Evolutionary conservation across 495 filamentous ascomycete genomes (phyloP).

Genomic region (Xylaria scruposa): DNA sequence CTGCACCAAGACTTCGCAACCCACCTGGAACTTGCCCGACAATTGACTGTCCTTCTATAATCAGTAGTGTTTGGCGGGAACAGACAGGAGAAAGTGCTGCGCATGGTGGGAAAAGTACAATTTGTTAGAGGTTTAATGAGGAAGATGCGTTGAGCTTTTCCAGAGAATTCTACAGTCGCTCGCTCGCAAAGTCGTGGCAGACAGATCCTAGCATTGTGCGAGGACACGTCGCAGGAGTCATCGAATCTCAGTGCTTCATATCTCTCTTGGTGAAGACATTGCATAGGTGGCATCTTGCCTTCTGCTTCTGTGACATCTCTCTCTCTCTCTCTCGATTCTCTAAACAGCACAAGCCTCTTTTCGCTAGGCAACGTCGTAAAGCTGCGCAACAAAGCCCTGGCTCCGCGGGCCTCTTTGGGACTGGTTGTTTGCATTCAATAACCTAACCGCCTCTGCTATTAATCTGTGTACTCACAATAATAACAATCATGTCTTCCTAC

Average conservation of each 20-base stretch:
- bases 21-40: not conserved
- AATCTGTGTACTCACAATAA: constrained; percentile 29
- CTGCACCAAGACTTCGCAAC: not conserved
- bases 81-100: constrained; percentile 28
- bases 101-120: constrained; percentile 29
- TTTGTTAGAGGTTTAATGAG: constrained; percentile 30
- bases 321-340: constrained; percentile 14
- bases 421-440: constrained; percentile 26
- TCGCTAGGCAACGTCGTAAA: constrained; percentile 25
- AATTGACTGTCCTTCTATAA: constrained; percentile 26
- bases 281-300: constrained; percentile 33
- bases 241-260: constrained; percentile 37
- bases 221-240: constrained; percentile 31
- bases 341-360: constrained; percentile 21
- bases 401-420: constrained; percentile 5
- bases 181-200: constrained; percentile 27
- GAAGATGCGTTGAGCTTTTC: constrained; percentile 35
- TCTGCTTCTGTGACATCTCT: constrained; percentile 37
- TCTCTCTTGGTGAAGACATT: constrained; percentile 37
- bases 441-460: constrained; percentile 24
- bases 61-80: constrained; percentile 30
- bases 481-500: constrained; percentile 69
- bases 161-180: constrained; percentile 30
- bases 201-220: constrained; percentile 31
- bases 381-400: constrained; percentile 24